A percentile compares a stretch with the other conserved stretches of the same genome.
Evolutionary conservation across 306 rosid genomes (phyloP).

Genomic region (Malus asiatica): DNA sequence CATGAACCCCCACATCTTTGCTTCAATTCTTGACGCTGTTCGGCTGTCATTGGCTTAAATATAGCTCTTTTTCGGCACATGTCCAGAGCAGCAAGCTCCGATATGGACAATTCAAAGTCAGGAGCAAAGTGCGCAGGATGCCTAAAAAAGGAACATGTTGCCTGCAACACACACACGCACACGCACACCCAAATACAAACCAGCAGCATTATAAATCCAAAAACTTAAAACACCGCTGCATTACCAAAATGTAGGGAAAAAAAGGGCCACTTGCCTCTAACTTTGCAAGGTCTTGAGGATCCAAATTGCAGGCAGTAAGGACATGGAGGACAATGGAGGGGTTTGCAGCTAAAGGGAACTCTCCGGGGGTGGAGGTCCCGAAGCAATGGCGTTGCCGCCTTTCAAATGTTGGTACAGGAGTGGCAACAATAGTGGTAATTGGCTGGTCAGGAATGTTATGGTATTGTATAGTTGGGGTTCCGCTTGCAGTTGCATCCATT

Average conservation of each 20-base stretch:
- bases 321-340: slow-evolving; percentile 96
- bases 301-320: slow-evolving; percentile 72
- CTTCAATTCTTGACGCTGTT: slow-evolving; percentile 58
- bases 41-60: slow-evolving; percentile 76
- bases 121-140: slow-evolving; percentile 83
- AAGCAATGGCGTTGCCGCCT: slow-evolving; percentile 76
- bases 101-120: slow-evolving; percentile 57
- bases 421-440: slow-evolving; percentile 55
- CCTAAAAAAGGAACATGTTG: slow-evolving; percentile 89
- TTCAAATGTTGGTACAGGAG: slow-evolving; percentile 55
- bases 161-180: slow-evolving; percentile 52
- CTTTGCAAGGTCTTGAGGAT: slow-evolving; percentile 89
- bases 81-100: slow-evolving; percentile 91
- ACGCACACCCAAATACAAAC: slow-evolving; percentile 23
- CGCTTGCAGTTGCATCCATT: slow-evolving; percentile 91
- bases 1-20: slow-evolving; percentile 90
- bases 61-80: slow-evolving; percentile 86
- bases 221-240: slow-evolving; percentile 8
- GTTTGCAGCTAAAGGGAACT: slow-evolving; percentile 88
- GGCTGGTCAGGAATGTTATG: slow-evolving; percentile 85
- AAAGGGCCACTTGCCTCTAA: slow-evolving; percentile 72
- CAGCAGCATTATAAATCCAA: slow-evolving; percentile 31
- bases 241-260: slow-evolving; percentile 10
- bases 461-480: slow-evolving; percentile 77
- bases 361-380: slow-evolving; percentile 79